Evolutionary conservation across 352 stramenopile species (phyloP), one percentile per base, ranked within the genome.

Genomic region (Phytophthora fragariaefolia): DNA sequence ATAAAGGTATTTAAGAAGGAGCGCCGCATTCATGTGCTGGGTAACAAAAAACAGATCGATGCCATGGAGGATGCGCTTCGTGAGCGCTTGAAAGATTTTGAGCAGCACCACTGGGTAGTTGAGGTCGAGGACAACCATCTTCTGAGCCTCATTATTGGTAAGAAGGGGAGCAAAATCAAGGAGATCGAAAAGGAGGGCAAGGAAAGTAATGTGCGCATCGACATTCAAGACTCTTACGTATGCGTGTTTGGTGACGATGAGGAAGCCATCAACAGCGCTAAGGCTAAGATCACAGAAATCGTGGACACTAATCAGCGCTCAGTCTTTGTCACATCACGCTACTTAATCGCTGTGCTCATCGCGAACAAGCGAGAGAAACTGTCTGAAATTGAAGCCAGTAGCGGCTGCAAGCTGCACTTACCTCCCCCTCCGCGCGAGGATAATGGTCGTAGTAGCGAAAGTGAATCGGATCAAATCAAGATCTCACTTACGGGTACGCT

Each of bases 101-200:
- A 90, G 60, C 61, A 55, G 20, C 71, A 80, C 51, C 79, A 90
- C 58, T 91, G 82, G 79, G 54, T 90, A 3, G 71, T 76, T 28
- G 77, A 92, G 45, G 76, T 92, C 30, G 43, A 64, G 4, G 83
- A 94, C 51, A 70, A 77, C 36, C 79, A 85, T 46, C 32, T 89
- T 26, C 62, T 94, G 42, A 94, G 86, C 51, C 69, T 92, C 22
- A 91, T 94, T 42, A 92, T 94, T 49, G 86, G 86, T 56, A 92
- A 92, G 67, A 94, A 92, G 55, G 86, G 86, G 8, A 69, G 67
- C 50, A 90, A 84, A 55, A 94, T 94, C 69, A 91, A 92, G 59
- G 63, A 89, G 50, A 83, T 94, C 30, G 86, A 93, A 43, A 70
- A 66, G 2, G 78, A 82, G 55, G 75, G 77, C 48, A 77, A 80